phyloP scores from a whole-genome alignment of 305 asterid species.

The Fraxinus greggii region DNA sequence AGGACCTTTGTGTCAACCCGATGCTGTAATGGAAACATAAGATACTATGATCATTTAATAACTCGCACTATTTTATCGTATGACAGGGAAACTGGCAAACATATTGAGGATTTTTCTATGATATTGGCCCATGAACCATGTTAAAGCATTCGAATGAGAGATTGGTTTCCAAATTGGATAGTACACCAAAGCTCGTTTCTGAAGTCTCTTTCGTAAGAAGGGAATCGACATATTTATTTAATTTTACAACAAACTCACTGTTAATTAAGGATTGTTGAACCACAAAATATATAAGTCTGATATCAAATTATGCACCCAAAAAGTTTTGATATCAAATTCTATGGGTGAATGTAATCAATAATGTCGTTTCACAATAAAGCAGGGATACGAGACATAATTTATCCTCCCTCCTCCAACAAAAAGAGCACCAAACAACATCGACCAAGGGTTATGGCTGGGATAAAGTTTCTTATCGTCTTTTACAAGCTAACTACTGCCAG shows the following conservation, averaged over 20 bases:
- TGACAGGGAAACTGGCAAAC: not conserved
- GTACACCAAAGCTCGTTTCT: not conserved
- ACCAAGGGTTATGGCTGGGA: not conserved
- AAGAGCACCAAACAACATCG: not conserved
- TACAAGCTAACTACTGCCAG: not conserved
- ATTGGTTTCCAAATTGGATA: not conserved
- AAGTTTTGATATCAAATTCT: not conserved
- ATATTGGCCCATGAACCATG: not conserved
- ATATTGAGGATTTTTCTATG: not conserved
- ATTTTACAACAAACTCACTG: not conserved
- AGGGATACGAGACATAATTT: not conserved
- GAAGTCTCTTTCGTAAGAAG: not conserved
- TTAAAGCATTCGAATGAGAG: not conserved
- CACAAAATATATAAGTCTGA: not conserved
- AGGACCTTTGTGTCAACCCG: not conserved
- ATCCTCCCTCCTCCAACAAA: not conserved
- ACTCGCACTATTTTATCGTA: too few species aligned
- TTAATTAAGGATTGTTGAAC: not conserved
- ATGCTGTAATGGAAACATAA: not conserved
- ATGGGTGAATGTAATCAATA: not conserved
- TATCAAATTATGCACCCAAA: not conserved
- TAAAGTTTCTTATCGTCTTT: not conserved
- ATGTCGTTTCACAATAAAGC: not conserved
- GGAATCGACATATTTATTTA: not conserved
- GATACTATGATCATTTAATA: not conserved